Evolutionary conservation across 805 yeast genomes (phyloP), one percentile per base, ranked within the genome.

Genomic region (Saccharomycopsis sp.): DNA sequence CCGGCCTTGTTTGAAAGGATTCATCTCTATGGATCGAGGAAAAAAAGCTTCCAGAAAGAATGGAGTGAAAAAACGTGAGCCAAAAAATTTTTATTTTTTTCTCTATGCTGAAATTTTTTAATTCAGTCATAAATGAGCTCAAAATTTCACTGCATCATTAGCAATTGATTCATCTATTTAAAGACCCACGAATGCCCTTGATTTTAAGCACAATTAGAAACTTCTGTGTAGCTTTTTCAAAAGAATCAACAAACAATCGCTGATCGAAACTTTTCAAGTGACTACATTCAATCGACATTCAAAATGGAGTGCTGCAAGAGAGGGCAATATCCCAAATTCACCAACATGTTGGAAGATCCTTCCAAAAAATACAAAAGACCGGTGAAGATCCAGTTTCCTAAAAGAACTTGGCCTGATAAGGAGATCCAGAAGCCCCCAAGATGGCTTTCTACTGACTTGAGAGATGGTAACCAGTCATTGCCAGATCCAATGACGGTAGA

Each of bases 401-500:
- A 84, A 68, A 77, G 92, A 70, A 77, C 80, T 50, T 86, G 92
- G 92, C 92, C 92, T 20, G 72, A 78, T 64, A 82, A 82, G 52
- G 70, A 77, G 51, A 82, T 86, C 65, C 78, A 80, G 53, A 83
- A 83, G 68, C 86, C 91, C 2, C 92, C 92, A 61, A 77, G 91
- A 68, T 86, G 92, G 92, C 75, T 86, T 56, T 81, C 89, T 7
- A 86, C 92, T 0, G 92, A 86, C 70, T 75, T 86, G 62, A 79
- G 92, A 75, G 92, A 86, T 67, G 92, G 92, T 62, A 86, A 86
- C 72, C 92, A 86, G 69, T 82, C 91, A 18, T 75, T 86, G 58
- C 92, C 92, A 24, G 92, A 86, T 72, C 92, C 92, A 29, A 86
- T 86, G 92, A 77, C 86, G 8, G 80, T 86, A 15, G 83, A 77